Conservation (phyloP, 2,329 filamentous ascomycete species). For the Davidsoniella neocaledoniae region DNA sequence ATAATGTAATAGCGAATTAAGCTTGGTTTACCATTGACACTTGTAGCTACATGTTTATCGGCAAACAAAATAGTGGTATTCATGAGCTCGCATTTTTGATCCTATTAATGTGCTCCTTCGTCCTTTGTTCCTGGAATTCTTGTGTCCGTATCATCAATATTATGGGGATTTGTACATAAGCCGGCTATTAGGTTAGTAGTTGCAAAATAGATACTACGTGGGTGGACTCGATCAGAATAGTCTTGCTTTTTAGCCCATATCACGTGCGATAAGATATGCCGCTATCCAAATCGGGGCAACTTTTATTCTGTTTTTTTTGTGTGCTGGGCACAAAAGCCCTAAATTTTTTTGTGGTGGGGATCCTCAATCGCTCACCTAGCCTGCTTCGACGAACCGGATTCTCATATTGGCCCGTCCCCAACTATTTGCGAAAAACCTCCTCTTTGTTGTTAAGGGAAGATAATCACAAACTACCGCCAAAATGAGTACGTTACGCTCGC, state of each 20-base stretch:
- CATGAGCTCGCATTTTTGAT: too few relatives aligned
- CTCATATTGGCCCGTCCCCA: constrained; percentile 10
- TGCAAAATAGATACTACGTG: too few relatives aligned
- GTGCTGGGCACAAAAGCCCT: constrained; percentile 9
- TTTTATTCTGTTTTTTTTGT: constrained; percentile 3
- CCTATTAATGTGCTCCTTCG: too few relatives aligned
- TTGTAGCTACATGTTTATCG: too few relatives aligned
- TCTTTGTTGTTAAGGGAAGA: constrained; percentile 13
- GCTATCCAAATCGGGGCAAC: constrained; percentile 7
- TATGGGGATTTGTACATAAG: too few relatives aligned
- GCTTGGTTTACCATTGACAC: too few relatives aligned
- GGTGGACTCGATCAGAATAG: too few relatives aligned
- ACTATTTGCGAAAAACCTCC: constrained; percentile 11
- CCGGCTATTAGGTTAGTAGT: too few relatives aligned
- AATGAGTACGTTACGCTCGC: constrained; percentile 34
- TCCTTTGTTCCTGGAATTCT: too few relatives aligned
- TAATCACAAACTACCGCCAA: constrained; percentile 28
- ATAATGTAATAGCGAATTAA: too few relatives aligned
- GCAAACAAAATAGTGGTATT: too few relatives aligned
- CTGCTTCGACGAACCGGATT: constrained; percentile 9
- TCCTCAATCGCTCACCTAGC: constrained; percentile 7
- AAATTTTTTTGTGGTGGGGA: constrained; percentile 8
- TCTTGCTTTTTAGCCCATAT: background rate
- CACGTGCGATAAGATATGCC: background rate
- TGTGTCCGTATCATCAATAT: too few relatives aligned